phyloP scores from a whole-genome alignment of 2,329 filamentous ascomycete genomes.

The Raffaelea albimanens region DNA sequence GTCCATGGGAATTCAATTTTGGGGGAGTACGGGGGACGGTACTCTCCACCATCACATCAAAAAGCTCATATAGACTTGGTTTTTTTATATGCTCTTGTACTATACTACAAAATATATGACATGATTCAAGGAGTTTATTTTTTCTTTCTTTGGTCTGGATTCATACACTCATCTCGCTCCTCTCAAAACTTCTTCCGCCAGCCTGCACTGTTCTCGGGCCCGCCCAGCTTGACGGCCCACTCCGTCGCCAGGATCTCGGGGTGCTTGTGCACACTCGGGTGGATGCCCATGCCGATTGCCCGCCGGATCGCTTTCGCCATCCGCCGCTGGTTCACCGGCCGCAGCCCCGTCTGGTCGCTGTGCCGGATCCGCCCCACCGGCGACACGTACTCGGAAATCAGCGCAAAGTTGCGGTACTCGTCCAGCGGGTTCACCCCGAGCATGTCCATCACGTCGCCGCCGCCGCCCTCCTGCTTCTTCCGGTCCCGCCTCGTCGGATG shows the following conservation, averaged over 20 bases:
- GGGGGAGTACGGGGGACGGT: too few relatives aligned
- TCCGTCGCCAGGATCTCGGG: slow-evolving; percentile 60
- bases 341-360: slow-evolving; percentile 64
- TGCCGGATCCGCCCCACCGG: slow-evolving; percentile 77
- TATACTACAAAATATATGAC: slow-evolving; percentile 3
- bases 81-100: too few relatives aligned
- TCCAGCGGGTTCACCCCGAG: slow-evolving; percentile 71
- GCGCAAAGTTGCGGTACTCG: slow-evolving; percentile 89
- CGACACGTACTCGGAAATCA: slow-evolving; percentile 84
- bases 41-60: too few relatives aligned
- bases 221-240: slow-evolving; percentile 14
- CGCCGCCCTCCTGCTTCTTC: slow-evolving; percentile 38
- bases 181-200: too few relatives aligned
- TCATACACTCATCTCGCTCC: neutral
- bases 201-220: neutral
- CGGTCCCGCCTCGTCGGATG: slow-evolving; percentile 37
- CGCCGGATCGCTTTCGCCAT: slow-evolving; percentile 88
- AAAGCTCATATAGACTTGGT: too few relatives aligned
- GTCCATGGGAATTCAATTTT: too few relatives aligned
- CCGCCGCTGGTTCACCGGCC: slow-evolving; percentile 83
- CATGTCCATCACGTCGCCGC: slow-evolving; percentile 70
- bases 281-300: slow-evolving; percentile 79
- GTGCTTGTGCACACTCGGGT: slow-evolving; percentile 85
- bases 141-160: neutral
- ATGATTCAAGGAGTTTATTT: neutral